phyloP scores from a whole-genome alignment of 495 filamentous ascomycete genomes.

The Xylaria grammica region DNA sequence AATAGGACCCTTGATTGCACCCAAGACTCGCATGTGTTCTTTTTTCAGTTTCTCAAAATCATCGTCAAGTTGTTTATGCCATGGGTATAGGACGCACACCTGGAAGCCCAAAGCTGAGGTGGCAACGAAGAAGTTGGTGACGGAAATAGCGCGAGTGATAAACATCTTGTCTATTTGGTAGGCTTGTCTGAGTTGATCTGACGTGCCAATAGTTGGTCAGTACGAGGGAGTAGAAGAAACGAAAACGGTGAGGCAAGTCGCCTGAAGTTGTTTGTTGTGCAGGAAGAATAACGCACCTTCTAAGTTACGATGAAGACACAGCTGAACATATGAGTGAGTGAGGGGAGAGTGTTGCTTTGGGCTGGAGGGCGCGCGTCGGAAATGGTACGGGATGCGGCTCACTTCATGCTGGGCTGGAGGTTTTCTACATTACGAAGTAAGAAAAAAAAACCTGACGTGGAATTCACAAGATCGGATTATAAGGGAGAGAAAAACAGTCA shows the following conservation, averaged over 20 bases:
- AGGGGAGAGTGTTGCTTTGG: background rate
- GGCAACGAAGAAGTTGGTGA: constrained; percentile 67
- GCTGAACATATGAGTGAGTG: background rate
- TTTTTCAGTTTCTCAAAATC: constrained; percentile 62
- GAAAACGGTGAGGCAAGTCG: no score
- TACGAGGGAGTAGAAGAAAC: no score
- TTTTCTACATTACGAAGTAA: background rate
- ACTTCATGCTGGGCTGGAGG: constrained; percentile 18
- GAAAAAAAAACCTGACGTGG: background rate
- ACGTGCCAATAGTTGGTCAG: background rate
- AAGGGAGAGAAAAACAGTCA: background rate
- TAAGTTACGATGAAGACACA: background rate
- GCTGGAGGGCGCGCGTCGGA: background rate
- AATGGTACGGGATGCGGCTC: background rate
- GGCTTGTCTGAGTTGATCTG: constrained; percentile 25
- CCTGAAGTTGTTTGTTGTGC: background rate
- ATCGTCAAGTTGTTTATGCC: constrained; percentile 67
- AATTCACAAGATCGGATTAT: background rate
- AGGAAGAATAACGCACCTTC: constrained; percentile 14
- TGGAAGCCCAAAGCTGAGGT: constrained; percentile 66
- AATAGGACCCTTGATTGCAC: constrained; percentile 28
- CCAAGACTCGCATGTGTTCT: constrained; percentile 53
- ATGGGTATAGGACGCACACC: constrained; percentile 69
- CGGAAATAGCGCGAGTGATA: constrained; percentile 58
- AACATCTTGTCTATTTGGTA: constrained; percentile 19